Percentiles rank a stretch among this genome's conserved stretches.
These are phyloP conservation scores for Scutellaria baicalensis DNA, from an alignment of 257 asterid species.

Conservation along the genomic window DNA sequence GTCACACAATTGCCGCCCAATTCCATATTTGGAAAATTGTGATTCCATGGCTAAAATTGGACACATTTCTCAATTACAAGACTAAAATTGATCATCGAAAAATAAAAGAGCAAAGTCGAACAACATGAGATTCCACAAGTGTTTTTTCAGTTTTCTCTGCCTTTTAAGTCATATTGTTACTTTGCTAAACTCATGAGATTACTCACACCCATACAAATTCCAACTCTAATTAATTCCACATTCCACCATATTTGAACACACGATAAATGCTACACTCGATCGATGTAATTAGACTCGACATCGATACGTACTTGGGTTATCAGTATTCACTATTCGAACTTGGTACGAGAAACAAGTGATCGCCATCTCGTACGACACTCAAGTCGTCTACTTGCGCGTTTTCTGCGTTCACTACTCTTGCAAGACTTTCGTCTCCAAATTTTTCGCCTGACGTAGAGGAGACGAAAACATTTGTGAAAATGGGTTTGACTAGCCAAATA, in stretches of 20 bases:
- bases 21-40: too few species aligned
- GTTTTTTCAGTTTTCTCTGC: too few species aligned
- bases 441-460: slow-evolving; percentile 44
- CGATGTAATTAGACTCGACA: neutral
- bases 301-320: neutral
- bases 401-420: slow-evolving; percentile 44
- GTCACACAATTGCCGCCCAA: too few species aligned
- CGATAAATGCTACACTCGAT: neutral
- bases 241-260: neutral
- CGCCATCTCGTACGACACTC: slow-evolving; percentile 72
- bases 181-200: neutral
- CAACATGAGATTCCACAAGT: too few species aligned
- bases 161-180: neutral
- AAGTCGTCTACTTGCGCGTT: slow-evolving; percentile 73
- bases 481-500: too few species aligned
- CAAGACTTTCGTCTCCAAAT: slow-evolving; percentile 31
- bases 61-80: too few species aligned
- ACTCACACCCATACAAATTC: neutral
- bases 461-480: too few species aligned
- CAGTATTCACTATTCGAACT: neutral
- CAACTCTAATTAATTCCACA: neutral
- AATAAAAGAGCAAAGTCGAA: too few species aligned
- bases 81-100: too few species aligned
- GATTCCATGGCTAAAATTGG: too few species aligned
- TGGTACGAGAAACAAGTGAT: slow-evolving; percentile 54